Evolutionary conservation across 208 protist species (phyloP).

Genomic region (Zelonia costaricensis): DNA sequence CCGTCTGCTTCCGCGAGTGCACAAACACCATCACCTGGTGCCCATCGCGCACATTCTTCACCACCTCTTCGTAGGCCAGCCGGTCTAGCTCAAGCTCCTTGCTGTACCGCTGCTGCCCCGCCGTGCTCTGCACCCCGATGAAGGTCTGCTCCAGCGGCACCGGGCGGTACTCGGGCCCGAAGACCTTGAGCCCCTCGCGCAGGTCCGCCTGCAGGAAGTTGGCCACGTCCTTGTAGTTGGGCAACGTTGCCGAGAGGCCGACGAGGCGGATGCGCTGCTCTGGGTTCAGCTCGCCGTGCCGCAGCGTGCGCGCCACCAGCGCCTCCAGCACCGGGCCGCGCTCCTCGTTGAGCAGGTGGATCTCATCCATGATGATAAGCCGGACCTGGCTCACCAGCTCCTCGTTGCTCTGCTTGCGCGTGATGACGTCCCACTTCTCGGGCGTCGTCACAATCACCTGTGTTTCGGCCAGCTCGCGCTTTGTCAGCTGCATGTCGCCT

Average conservation of each 20-base stretch:
- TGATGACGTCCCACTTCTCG: conserved; percentile 99
- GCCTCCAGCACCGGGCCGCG: conserved; percentile 98
- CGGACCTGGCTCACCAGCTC: conserved; percentile 86
- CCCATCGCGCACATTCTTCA: conserved; percentile 85
- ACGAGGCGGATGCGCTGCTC: conserved; percentile 95
- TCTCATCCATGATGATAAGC: conserved; percentile 99
- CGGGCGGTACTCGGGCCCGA: conserved; percentile 96
- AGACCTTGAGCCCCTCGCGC: conserved; percentile 95
- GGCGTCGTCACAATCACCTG: conserved; percentile 99
- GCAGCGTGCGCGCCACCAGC: conserved; percentile 97
- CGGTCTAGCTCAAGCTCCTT: conserved; percentile 68
- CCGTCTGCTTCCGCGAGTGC: conserved; percentile 97
- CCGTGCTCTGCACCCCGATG: conserved; percentile 86
- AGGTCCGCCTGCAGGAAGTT: conserved; percentile 96
- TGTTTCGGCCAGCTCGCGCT: conserved; percentile 96
- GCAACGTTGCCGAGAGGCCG: conserved; percentile 99
- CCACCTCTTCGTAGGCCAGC: conserved; percentile 81
- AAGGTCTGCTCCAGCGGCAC: conserved; percentile 97
- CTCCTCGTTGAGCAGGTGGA: conserved; percentile 99
- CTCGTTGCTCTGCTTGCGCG: conserved; percentile 97
- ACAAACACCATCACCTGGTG: conserved; percentile 99
- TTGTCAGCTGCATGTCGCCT: conserved; percentile 99
- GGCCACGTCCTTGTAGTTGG: conserved; percentile 99
- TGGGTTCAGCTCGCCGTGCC: conserved; percentile 90
- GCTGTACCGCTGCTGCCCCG: conserved; percentile 32